A percentile compares a stretch with the other conserved stretches of the same genome.
These are phyloP conservation scores for Globisporangium solare DNA, from an alignment of 352 stramenopile species.

Conservation along the genomic window DNA sequence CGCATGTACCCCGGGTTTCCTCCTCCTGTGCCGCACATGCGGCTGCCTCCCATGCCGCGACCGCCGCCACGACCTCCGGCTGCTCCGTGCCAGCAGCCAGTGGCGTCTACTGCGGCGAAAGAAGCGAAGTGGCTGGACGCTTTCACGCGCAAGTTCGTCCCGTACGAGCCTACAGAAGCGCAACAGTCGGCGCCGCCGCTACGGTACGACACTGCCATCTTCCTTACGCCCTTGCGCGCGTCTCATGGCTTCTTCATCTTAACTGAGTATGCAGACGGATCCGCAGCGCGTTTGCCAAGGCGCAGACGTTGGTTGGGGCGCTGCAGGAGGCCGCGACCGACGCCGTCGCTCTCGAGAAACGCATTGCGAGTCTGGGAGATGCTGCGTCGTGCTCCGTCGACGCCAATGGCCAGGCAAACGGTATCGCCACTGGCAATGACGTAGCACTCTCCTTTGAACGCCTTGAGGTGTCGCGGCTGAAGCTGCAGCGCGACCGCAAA, in stretches of 20 bases:
- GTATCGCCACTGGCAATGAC: not conserved
- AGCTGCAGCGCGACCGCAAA: constrained; percentile 22
- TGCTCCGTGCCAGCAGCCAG: not conserved
- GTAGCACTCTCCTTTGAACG: not conserved
- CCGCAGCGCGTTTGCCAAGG: constrained; percentile 2
- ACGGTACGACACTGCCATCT: not conserved
- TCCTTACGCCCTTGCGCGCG: too few species aligned
- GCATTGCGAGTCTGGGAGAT: constrained; percentile 1
- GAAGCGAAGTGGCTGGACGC: constrained; percentile 12
- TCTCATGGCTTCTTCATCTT: not conserved
- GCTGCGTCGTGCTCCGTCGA: too few species aligned
- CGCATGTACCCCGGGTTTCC: not conserved
- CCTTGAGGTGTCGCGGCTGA: constrained; percentile 20
- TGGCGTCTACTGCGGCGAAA: not conserved
- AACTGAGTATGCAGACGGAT: constrained; percentile 2
- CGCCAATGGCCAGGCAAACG: too few species aligned
- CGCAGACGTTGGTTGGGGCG: constrained; percentile 9
- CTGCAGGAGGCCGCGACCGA: constrained; percentile 18
- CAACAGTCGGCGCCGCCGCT: constrained; percentile 4
- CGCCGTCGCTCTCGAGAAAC: constrained; percentile 14
- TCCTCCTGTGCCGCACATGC: not conserved
- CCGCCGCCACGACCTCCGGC: constrained; percentile 3
- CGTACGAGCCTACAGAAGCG: not conserved
- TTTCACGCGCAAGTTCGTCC: constrained; percentile 9
- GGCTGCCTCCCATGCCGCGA: constrained; percentile 5